Conservation (phyloP, 352 stramenopile species). For the Globisporangium irregulare region DNA sequence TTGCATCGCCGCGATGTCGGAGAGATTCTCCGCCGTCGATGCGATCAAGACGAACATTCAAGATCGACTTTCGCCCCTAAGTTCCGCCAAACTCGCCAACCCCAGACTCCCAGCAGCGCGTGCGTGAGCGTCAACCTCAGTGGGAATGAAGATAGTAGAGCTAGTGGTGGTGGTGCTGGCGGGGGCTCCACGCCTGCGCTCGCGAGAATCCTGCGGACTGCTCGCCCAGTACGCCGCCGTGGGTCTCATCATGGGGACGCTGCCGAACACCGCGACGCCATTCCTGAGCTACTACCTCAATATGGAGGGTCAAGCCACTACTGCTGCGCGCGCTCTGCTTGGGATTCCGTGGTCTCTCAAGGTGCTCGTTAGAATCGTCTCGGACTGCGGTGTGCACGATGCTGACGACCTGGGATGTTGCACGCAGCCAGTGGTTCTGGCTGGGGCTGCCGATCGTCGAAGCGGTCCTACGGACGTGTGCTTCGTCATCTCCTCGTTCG, state of each 20-base stretch:
- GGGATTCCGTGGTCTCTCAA: constrained; percentile 63
- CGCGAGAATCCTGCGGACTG: constrained; percentile 48
- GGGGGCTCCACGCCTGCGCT: constrained; percentile 37
- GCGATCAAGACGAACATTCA: not conserved
- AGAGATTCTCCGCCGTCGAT: not conserved
- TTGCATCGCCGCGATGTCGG: not conserved
- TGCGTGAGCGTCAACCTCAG: not conserved
- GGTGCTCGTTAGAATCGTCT: constrained; percentile 61
- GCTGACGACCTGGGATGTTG: not conserved
- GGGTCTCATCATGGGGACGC: constrained; percentile 43
- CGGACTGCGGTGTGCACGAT: constrained; percentile 28
- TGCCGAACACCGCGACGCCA: constrained; percentile 49
- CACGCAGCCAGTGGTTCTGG: not conserved
- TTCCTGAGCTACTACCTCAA: constrained; percentile 64
- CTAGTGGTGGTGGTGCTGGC: constrained; percentile 21
- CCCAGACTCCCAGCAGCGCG: not conserved
- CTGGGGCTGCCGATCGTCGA: not conserved
- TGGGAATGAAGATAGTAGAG: not conserved
- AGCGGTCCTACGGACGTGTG: not conserved
- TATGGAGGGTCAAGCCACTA: constrained; percentile 39
- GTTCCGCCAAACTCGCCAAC: not conserved
- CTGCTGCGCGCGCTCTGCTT: constrained; percentile 39
- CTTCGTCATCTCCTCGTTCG: not conserved
- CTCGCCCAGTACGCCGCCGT: constrained; percentile 53
- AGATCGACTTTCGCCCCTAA: not conserved